Percentiles rank a stretch among this genome's conserved stretches.
Conservation (phyloP, 768 basidiomycete species). For the Rhizopogon sp. region DNA sequence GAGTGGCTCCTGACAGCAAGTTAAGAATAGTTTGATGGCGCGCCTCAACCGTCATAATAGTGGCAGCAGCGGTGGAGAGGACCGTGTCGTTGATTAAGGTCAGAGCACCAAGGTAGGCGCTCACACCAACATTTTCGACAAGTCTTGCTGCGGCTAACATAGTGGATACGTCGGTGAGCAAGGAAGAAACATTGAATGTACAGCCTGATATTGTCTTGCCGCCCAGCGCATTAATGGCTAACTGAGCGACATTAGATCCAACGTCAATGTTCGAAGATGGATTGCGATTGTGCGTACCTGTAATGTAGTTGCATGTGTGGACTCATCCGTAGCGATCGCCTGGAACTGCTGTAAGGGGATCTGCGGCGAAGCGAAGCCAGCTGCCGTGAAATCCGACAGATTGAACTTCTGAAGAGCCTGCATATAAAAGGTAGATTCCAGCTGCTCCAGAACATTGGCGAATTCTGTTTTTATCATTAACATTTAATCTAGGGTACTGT, state of each 20-base stretch:
- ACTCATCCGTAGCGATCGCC: constrained; percentile 57
- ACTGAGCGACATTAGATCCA: constrained; percentile 20
- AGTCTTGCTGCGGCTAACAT: constrained; percentile 71
- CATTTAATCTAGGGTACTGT: neutral
- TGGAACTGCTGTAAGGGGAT: constrained; percentile 59
- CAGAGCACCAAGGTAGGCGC: constrained; percentile 73
- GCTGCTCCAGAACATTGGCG: constrained; percentile 68
- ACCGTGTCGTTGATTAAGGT: constrained; percentile 55
- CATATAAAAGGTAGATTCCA: constrained; percentile 66
- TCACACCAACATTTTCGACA: constrained; percentile 72
- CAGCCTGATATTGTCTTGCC: constrained; percentile 50
- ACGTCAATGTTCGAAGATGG: neutral
- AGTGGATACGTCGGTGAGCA: constrained; percentile 57
- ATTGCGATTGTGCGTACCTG: constrained; percentile 31
- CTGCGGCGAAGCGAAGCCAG: constrained; percentile 55
- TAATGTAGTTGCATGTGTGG: constrained; percentile 51
- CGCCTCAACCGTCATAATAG: constrained; percentile 78
- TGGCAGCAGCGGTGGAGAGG: constrained; percentile 60
- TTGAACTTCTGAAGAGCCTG: constrained; percentile 65
- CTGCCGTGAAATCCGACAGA: constrained; percentile 53
- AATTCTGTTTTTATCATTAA: constrained; percentile 46
- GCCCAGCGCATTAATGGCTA: constrained; percentile 50
- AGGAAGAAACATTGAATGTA: constrained; percentile 63
- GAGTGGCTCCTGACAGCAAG: constrained; percentile 49
- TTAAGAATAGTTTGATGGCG: constrained; percentile 80